Evolutionary conservation across 2,329 filamentous ascomycete species (phyloP), one percentile per base, ranked within the genome.

Genomic region (Cordyceps militaris): DNA sequence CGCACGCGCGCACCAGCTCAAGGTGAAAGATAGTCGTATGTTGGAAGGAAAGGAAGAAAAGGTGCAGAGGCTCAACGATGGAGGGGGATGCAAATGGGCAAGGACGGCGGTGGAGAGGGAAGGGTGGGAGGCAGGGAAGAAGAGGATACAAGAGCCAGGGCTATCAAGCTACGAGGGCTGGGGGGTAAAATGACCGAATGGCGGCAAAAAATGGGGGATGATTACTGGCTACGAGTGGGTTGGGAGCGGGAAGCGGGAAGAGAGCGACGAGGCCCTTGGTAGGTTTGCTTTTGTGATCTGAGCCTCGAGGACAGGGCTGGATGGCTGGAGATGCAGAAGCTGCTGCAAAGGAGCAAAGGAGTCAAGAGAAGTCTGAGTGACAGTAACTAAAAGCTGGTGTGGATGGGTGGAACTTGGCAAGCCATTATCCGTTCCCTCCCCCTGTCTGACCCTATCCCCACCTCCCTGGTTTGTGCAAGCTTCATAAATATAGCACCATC

Each of bases 1-100:
- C 44, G 57, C 57, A 56, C 51, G 57, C 57, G 57, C 57, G 53
- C 47, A 56, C 46, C 52, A 56, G 52, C 52, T 56, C 57, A 34
- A 42, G 42, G 26, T 38, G 40, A 50, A 30, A 26, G 44, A 40
- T 24, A 47, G 48, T 7, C 34, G 34, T 19, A 30, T 36, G 47
- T 46, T 59, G 44, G 44, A 47, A 32, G 52, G 21, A 56, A 24
- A 53, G 43, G 49, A 50, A 56, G 44, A 43, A 46, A 19, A 51
- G 32, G 16, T 14, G 36, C 32, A 34, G n/a, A 42, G 21, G 43
- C 28, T 24, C 32, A 43, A 36, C 48, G 50, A 28, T 5, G 28
- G 43, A 53, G 14, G 43, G 34, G 42, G 24, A 55, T 50, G 44
- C 28, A 49, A 42, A 59, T 46, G 34, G 36, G 57, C 38, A 55